Conservation (phyloP, 2,329 filamentous ascomycete species). For the Stromatinia cepivora region DNA sequence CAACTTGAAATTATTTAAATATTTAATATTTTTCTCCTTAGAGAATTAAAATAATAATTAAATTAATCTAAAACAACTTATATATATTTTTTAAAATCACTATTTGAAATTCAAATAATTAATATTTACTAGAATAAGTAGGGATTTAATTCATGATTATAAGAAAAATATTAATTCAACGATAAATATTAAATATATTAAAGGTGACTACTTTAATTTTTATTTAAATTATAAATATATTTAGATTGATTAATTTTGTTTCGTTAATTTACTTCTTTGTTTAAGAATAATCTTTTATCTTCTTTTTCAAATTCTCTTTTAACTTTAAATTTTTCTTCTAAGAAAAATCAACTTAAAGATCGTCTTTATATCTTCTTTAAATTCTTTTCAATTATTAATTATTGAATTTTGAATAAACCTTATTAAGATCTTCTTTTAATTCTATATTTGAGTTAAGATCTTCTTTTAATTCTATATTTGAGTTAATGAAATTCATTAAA, state of each 20-base stretch:
- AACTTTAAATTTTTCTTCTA: not conserved
- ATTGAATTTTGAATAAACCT: not conserved
- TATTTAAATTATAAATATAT: not conserved
- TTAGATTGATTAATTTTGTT: not conserved
- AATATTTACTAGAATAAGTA: not conserved
- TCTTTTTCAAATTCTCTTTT: not conserved
- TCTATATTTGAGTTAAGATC: not conserved
- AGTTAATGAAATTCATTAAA: not conserved
- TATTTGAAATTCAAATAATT: not conserved
- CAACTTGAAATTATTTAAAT: not conserved
- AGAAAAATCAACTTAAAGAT: not conserved
- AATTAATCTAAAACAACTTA: too few relatives aligned
- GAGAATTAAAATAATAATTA: not conserved
- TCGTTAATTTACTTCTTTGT: not conserved
- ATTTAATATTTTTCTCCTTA: too few relatives aligned
- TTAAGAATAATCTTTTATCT: not conserved
- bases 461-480: accelerated
- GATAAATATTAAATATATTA: not conserved
- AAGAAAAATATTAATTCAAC: not conserved
- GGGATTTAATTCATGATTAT: not conserved
- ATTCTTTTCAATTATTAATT: too few relatives aligned
- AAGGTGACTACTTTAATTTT: not conserved
- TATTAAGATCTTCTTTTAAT: accelerated
- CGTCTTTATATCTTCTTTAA: not conserved
- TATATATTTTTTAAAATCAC: too few relatives aligned